Evolutionary conservation across 495 filamentous ascomycete species (phyloP).

Genomic region (Cercophora newfieldiana): DNA sequence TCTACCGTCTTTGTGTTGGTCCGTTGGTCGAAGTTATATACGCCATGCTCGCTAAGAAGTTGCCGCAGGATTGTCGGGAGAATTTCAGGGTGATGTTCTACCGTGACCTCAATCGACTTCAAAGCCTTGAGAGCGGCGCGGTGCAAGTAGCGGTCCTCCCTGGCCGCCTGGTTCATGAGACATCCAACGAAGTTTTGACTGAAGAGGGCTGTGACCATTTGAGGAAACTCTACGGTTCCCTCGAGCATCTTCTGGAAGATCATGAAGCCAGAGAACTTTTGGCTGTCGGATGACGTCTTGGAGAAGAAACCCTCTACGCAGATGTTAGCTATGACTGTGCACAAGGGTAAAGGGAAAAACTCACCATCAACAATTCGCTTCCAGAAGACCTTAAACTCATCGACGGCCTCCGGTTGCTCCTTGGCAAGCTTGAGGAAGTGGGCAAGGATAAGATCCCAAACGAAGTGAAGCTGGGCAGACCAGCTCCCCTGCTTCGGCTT

Average conservation of each 20-base stretch:
- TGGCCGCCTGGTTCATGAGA: slow-evolving; percentile 80
- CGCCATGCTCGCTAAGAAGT: slow-evolving; percentile 67
- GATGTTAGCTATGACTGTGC: slow-evolving; percentile 25
- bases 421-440: slow-evolving; percentile 45
- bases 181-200: slow-evolving; percentile 80
- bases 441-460: slow-evolving; percentile 75
- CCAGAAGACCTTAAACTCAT: slow-evolving; percentile 80
- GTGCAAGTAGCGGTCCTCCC: slow-evolving; percentile 83
- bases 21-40: slow-evolving; percentile 77
- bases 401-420: slow-evolving; percentile 24
- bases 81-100: slow-evolving; percentile 61
- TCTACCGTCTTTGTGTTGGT: slow-evolving; percentile 90
- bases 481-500: slow-evolving; percentile 60
- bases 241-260: slow-evolving; percentile 74
- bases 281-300: slow-evolving; percentile 73
- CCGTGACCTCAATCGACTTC: slow-evolving; percentile 65
- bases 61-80: slow-evolving; percentile 60
- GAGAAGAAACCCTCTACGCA: slow-evolving; percentile 75
- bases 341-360: not conserved
- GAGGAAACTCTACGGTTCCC: slow-evolving; percentile 35
- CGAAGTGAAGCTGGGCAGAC: slow-evolving; percentile 80
- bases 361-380: slow-evolving; percentile 81
- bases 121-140: slow-evolving; percentile 71
- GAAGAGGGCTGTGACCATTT: slow-evolving; percentile 56
- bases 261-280: slow-evolving; percentile 88